Conservation (phyloP, 306 rosid species). For the Pyrus pyrifolia region DNA sequence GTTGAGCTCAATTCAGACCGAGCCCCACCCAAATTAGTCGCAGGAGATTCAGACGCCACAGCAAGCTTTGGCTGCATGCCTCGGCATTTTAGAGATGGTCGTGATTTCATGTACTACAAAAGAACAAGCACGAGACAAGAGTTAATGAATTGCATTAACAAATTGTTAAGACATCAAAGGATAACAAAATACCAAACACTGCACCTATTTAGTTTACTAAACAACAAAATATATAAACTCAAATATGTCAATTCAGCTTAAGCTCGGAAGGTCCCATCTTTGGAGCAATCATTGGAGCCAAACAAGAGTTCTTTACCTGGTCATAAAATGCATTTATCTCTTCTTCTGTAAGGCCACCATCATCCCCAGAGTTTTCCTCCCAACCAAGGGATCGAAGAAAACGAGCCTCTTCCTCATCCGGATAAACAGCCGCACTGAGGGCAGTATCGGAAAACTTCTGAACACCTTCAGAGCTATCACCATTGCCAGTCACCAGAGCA, state of each 20-base stretch:
- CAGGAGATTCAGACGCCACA: constrained; percentile 53
- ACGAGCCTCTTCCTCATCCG: constrained; percentile 91
- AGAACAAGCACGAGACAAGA: constrained; percentile 1
- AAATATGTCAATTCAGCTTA: background rate
- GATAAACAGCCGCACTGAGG: constrained; percentile 43
- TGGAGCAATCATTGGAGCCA: background rate
- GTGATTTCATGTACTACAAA: constrained; percentile 55
- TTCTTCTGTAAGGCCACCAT: constrained; percentile 92
- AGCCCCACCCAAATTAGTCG: constrained; percentile 51
- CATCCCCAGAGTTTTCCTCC: constrained; percentile 89
- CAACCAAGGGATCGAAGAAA: constrained; percentile 98
- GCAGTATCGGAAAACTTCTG: constrained; percentile 30
- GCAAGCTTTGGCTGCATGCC: constrained; percentile 69
- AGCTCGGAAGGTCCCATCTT: background rate
- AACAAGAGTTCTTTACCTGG: constrained; percentile 43
- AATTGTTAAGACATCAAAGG: background rate
- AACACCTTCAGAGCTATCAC: constrained; percentile 45
- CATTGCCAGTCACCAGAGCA: constrained; percentile 46
- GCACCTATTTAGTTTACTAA: background rate
- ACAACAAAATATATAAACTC: background rate
- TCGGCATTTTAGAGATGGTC: constrained; percentile 46
- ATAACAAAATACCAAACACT: background rate
- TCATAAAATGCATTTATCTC: constrained; percentile 77
- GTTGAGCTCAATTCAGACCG: constrained; percentile 62
- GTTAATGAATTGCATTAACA: constrained; percentile 6